A percentile compares a stretch with the other conserved stretches of the same genome.
phyloP scores from a whole-genome alignment of 331 rosid genomes.

The Dryas integrifolia region DNA sequence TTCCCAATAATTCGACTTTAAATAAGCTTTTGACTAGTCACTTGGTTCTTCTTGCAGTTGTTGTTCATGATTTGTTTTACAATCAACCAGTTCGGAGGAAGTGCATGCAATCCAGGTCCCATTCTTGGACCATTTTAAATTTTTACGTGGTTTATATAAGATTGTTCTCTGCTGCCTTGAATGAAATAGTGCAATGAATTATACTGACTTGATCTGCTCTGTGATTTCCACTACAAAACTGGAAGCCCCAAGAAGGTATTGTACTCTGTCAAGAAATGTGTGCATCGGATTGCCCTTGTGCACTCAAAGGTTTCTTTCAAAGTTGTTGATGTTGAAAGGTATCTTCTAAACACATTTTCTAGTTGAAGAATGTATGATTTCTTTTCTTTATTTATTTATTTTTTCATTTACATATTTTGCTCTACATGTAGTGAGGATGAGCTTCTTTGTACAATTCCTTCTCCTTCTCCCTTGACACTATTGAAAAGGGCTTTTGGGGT shows the following conservation, averaged over 20 bases:
- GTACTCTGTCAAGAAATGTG: conserved; percentile 76
- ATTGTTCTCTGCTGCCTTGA: conserved; percentile 21
- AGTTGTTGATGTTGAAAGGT: conserved; percentile 80
- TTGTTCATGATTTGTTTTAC: conserved; percentile 86
- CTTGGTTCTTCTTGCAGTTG: conserved; percentile 48
- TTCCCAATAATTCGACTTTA: neutral
- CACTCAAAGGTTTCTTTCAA: conserved; percentile 61
- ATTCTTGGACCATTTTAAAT: conserved; percentile 1
- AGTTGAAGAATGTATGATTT: conserved; percentile 16
- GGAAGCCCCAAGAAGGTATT: conserved; percentile 83
- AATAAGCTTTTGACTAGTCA: conserved; percentile 15
- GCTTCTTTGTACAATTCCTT: conserved; percentile 62
- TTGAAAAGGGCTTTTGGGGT: conserved; percentile 68
- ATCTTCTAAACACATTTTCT: conserved; percentile 25
- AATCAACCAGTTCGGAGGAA: conserved; percentile 97
- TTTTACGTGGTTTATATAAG: conserved; percentile 25
- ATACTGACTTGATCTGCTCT: conserved; percentile 36
- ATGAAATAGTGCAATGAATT: conserved; percentile 24
- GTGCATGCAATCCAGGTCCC: conserved; percentile 74
- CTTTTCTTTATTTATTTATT: conserved; percentile 13
- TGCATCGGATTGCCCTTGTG: conserved; percentile 58
- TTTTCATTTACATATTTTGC: conserved; percentile 26
- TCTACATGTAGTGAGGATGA: conserved; percentile 57
- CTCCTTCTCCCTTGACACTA: conserved; percentile 69
- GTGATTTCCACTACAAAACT: conserved; percentile 32